Evolutionary conservation across 257 asterid species (phyloP).

Genomic region (Solanum lignicaule): DNA sequence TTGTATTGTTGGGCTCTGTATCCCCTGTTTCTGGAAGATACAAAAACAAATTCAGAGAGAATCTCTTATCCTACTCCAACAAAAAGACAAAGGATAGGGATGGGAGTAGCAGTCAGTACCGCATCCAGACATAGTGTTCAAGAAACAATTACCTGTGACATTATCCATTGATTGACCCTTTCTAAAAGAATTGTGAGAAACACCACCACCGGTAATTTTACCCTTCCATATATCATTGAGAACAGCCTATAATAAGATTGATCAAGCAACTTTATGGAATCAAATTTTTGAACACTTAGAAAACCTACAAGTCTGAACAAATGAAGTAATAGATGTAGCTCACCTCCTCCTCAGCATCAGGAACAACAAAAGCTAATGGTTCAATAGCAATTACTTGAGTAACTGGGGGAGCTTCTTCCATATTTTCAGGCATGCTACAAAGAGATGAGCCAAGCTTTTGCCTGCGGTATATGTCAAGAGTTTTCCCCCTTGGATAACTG

Average conservation of each 20-base stretch:
- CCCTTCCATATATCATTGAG: conserved; percentile 74
- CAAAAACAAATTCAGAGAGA: neutral
- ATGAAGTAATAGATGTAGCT: conserved; percentile 7
- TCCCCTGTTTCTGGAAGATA: conserved; percentile 29
- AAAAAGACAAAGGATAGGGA: neutral
- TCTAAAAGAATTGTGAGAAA: conserved; percentile 36
- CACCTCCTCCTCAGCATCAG: conserved; percentile 83
- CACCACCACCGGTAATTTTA: conserved; percentile 59
- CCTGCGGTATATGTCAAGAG: conserved; percentile 83
- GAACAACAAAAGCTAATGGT: conserved; percentile 84
- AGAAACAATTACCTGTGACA: conserved; percentile 40
- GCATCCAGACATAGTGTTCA: neutral
- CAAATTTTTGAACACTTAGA: neutral
- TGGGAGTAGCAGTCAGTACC: neutral
- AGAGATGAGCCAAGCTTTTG: conserved; percentile 44
- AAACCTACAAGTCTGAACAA: neutral
- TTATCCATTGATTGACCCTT: conserved; percentile 49
- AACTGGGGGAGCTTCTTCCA: conserved; percentile 60
- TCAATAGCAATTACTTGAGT: conserved; percentile 43
- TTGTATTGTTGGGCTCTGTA: conserved; percentile 27
- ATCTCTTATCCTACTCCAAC: neutral
- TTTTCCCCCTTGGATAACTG: conserved; percentile 85
- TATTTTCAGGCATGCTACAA: conserved; percentile 33
- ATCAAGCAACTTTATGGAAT: neutral
- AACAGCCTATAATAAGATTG: conserved; percentile 39